A percentile compares a stretch with the other conserved stretches of the same genome.
Conservation (phyloP, 2,329 filamentous ascomycete species). For the Talaromyces marneffei region DNA sequence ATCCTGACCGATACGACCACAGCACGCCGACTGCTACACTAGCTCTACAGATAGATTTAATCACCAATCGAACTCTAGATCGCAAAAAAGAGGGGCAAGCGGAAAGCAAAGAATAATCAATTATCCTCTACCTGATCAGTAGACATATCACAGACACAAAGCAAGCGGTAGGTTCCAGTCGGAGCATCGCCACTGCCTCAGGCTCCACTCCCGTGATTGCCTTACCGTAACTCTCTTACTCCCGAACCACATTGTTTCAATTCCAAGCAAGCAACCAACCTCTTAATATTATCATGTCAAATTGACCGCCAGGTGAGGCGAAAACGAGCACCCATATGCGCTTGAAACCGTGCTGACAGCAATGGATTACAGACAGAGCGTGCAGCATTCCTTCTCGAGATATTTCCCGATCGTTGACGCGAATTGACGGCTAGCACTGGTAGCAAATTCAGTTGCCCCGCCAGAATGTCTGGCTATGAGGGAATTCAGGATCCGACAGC, state of each 20-base stretch:
- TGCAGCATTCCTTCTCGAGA: not conserved
- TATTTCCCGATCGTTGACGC: not conserved
- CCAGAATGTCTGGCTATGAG: constrained; percentile 8
- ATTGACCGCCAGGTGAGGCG: not conserved
- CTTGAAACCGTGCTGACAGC: not conserved
- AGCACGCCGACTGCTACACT: not conserved
- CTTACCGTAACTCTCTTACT: not conserved
- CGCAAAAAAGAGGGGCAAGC: too few relatives aligned
- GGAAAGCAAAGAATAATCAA: not conserved
- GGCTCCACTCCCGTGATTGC: not conserved
- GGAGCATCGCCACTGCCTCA: not conserved
- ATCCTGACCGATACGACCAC: not conserved
- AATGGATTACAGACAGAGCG: not conserved
- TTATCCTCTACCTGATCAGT: too few relatives aligned
- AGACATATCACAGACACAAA: not conserved
- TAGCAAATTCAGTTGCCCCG: not conserved
- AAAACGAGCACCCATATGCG: not conserved
- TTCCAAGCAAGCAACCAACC: not conserved
- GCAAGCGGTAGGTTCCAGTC: not conserved
- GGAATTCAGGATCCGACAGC: not conserved
- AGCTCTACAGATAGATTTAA: not conserved
- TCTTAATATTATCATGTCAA: not conserved
- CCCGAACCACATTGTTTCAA: not conserved
- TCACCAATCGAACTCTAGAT: not conserved
- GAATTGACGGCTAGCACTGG: not conserved